Conservation (phyloP, 2,329 filamentous ascomycete species). For the Colletotrichum endophyticum region DNA sequence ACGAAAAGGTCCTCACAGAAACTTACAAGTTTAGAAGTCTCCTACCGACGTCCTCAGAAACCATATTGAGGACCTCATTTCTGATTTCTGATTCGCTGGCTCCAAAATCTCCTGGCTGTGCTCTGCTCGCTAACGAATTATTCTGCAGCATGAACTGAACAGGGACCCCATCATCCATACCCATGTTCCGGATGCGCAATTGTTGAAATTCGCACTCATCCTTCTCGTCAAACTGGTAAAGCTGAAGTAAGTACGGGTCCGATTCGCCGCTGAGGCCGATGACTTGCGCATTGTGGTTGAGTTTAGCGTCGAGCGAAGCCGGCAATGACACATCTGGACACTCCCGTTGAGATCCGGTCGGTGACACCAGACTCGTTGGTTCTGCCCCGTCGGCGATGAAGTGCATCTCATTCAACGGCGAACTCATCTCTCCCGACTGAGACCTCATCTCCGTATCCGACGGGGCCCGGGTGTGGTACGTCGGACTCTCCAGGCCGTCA, state of each 20-base stretch:
- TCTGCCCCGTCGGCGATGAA: background rate
- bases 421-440: background rate
- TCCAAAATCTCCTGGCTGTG: background rate
- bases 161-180: background rate
- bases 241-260: background rate
- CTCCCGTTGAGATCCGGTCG: background rate
- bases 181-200: constrained; percentile 5
- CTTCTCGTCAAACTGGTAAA: constrained; percentile 4
- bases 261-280: constrained; percentile 15
- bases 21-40: constrained; percentile 3
- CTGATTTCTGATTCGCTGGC: background rate
- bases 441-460: background rate
- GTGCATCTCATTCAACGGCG: background rate
- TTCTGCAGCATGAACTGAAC: constrained; percentile 10
- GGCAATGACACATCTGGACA: background rate
- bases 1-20: background rate
- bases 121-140: constrained; percentile 4
- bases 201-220: constrained; percentile 9
- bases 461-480: background rate
- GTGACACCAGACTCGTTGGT: background rate
- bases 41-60: background rate
- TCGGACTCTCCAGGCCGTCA: background rate
- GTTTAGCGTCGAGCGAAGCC: background rate
- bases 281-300: constrained; percentile 1
- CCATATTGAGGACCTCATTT: background rate